Base-by-base conservation (phyloP, 1,284 basidiomycete species). In the Hemileia vastatrix region DNA sequence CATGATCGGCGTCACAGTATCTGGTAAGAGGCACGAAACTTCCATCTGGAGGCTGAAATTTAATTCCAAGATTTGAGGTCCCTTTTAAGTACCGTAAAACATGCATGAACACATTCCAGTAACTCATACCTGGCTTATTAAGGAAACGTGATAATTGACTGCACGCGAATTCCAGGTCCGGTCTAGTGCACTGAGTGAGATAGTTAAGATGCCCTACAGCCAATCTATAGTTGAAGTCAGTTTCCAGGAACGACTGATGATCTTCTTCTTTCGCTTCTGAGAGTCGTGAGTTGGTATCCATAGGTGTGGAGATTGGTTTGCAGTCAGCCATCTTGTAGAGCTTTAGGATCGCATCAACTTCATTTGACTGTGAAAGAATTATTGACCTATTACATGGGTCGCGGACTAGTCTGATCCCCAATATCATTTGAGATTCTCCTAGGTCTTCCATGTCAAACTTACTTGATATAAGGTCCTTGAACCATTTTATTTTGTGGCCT, bases 91-190 rank as follows among this genome's bases (percentile, higher is more conserved):
- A 54, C 4, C 23, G 19, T 48, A 61, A 27, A 1, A 48, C 19
- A 13, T 54, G 50, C 2, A 54, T 47, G 6, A 32, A 40, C 8
- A 50, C 27, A 6, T 61, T 36, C 58, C 58, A 61, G 18, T 52
- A 36, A 8, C 6, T 36, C 9, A 53, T 31, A 21, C 27, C 31
- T 18, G 51, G 58, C 24, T 47, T 44, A 27, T 52, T 23, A 4
- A 60, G 50, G 43, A 52, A 51, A n/a, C 31, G 33, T 15, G 58
- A 60, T 9, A 60, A 21, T 3, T n/a, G 21, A 8, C 58, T 36
- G 5, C 52, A 36, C 3, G 57, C 49, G 45, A 40, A 59, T 4
- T 27, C 18, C 11, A 53, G 51, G 19, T 59, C 47, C 2, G 51
- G 51, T 2, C 50, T 21, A 1, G 58, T 60, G 15, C 50, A 27